A percentile compares a stretch with the other conserved stretches of the same genome.
These are phyloP conservation scores for button mushroom (Agaricus bisporus) DNA, from an alignment of 768 basidiomycete species.

Conservation along the genomic window DNA sequence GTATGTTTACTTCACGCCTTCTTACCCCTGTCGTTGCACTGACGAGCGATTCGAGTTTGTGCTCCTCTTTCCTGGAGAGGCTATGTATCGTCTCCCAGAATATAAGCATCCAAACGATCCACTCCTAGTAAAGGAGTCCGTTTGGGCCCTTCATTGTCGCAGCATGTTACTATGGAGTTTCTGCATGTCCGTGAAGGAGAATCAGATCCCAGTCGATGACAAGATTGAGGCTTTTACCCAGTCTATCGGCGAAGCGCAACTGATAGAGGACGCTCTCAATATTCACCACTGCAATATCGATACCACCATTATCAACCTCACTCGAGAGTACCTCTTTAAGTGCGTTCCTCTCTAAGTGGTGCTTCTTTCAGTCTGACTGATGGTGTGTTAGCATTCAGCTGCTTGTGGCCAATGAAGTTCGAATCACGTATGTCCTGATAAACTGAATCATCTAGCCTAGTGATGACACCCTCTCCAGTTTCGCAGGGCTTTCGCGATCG, in stretches of 20 bases:
- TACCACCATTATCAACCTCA: constrained; percentile 57
- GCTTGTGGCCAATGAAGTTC: constrained; percentile 55
- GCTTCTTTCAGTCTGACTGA: constrained; percentile 3
- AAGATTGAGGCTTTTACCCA: constrained; percentile 48
- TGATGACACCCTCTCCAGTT: neutral
- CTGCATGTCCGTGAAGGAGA: constrained; percentile 44
- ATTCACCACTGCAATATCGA: constrained; percentile 69
- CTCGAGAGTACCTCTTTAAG: constrained; percentile 72
- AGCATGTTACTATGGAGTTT: constrained; percentile 80
- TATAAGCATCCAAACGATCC: constrained; percentile 20
- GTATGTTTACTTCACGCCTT: constrained; percentile 29
- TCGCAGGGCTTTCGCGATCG: constrained; percentile 41
- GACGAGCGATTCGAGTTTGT: constrained; percentile 37
- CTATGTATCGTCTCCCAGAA: constrained; percentile 40
- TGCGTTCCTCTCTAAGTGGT: constrained; percentile 28
- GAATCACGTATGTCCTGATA: constrained; percentile 42
- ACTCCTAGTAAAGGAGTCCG: constrained; percentile 48
- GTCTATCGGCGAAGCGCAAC: constrained; percentile 36
- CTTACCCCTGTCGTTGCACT: neutral
- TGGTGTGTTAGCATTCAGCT: constrained; percentile 50
- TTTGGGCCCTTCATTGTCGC: constrained; percentile 81
- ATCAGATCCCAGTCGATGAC: constrained; percentile 7
- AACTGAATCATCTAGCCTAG: neutral
- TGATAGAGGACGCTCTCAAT: constrained; percentile 62
- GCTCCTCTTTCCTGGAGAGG: constrained; percentile 72